Conservation (phyloP, 768 basidiomycete species). For the Phanerodontia chrysosporium region DNA sequence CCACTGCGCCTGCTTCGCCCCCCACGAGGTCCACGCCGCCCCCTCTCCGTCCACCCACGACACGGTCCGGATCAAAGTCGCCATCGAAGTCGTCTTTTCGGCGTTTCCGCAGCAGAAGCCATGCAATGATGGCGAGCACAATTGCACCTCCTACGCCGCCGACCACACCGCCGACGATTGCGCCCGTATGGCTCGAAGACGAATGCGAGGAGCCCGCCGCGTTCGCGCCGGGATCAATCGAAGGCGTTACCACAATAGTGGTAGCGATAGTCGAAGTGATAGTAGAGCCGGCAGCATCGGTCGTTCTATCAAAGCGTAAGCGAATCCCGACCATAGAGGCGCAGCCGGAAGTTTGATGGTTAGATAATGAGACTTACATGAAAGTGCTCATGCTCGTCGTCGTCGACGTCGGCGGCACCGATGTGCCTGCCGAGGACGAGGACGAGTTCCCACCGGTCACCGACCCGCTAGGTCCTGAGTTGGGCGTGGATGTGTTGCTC, state of each 20-base stretch:
- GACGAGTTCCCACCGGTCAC: neutral
- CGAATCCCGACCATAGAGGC: neutral
- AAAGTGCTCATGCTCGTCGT: slow-evolving; percentile 11
- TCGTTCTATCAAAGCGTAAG: slow-evolving; percentile 13
- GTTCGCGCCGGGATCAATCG: slow-evolving; percentile 6
- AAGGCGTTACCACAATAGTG: slow-evolving; percentile 13
- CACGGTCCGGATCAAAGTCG: slow-evolving; percentile 45
- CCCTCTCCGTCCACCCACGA: slow-evolving; percentile 26
- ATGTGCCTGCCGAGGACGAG: neutral
- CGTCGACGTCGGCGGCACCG: neutral
- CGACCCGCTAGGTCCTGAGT: neutral
- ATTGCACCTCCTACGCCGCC: slow-evolving; percentile 27
- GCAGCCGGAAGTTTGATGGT: neutral
- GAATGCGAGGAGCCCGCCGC: slow-evolving; percentile 4
- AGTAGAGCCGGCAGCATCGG: slow-evolving; percentile 16
- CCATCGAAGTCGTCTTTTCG: slow-evolving; percentile 42
- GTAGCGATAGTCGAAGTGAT: slow-evolving; percentile 16
- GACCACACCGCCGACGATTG: slow-evolving; percentile 29
- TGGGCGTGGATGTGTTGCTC: neutral
- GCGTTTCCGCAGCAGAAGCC: slow-evolving; percentile 22
- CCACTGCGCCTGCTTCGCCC: slow-evolving; percentile 10
- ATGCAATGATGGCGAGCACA: slow-evolving; percentile 21
- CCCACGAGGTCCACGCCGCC: slow-evolving; percentile 16
- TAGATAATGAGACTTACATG: slow-evolving; percentile 12
- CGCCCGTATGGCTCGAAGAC: slow-evolving; percentile 22